These are phyloP conservation scores for Rhodotorula paludigena DNA, from an alignment of 768 basidiomycete genomes.

Conservation along the genomic window DNA sequence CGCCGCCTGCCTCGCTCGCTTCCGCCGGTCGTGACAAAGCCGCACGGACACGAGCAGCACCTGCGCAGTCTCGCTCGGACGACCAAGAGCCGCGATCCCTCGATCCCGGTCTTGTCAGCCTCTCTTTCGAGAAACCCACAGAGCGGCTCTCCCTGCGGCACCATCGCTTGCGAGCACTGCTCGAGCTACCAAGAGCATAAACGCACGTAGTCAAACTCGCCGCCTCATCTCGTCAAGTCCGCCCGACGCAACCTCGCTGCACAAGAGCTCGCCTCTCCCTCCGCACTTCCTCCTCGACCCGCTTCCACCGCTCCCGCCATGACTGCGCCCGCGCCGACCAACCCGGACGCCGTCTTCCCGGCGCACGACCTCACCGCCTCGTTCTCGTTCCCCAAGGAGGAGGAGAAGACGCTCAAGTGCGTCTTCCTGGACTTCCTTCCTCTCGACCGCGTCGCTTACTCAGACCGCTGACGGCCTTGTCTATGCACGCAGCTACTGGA, in stretches of 20 bases:
- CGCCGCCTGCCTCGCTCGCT: too few species aligned
- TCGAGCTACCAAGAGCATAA: too few species aligned
- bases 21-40: too few species aligned
- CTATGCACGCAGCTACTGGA: constrained; percentile 68
- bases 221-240: too few species aligned
- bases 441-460: not conserved
- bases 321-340: constrained; percentile 2
- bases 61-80: too few species aligned
- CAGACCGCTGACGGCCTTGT: not conserved
- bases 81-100: too few species aligned
- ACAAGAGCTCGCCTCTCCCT: not conserved
- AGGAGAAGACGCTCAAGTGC: constrained; percentile 49
- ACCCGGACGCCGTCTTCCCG: constrained; percentile 36
- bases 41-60: too few species aligned
- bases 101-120: too few species aligned
- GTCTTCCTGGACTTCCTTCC: not conserved
- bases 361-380: constrained; percentile 32
- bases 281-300: not conserved
- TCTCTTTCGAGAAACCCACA: too few species aligned
- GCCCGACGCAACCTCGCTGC: not conserved
- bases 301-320: not conserved
- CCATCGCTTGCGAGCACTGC: too few species aligned
- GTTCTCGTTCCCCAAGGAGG: constrained; percentile 82
- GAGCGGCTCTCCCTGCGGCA: too few species aligned
- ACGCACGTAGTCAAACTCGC: too few species aligned